Percentiles rank a stretch among this genome's conserved stretches.
Conservation (phyloP, 345 rosid genomes). For the Moringa oleifera region DNA sequence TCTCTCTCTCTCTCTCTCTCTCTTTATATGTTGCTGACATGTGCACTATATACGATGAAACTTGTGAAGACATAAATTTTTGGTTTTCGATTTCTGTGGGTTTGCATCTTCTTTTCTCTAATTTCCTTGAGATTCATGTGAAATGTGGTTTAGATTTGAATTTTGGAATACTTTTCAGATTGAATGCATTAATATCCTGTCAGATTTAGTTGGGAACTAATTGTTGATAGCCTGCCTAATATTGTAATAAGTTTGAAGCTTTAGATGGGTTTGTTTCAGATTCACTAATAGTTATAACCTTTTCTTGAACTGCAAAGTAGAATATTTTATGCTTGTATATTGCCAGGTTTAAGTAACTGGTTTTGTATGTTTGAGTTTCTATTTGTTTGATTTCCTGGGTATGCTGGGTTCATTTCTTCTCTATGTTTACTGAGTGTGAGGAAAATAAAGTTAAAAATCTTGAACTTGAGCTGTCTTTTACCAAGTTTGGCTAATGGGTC, state of each 20-base stretch:
- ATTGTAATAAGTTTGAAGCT: constrained; percentile 1
- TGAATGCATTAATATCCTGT: constrained; percentile 10
- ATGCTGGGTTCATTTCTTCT: not conserved
- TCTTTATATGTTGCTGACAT: constrained; percentile 1
- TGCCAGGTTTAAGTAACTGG: not conserved
- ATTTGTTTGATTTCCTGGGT: not conserved
- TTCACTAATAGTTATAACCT: not conserved
- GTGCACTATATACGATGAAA: not conserved
- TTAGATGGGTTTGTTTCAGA: constrained; percentile 7
- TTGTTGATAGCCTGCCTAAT: not conserved
- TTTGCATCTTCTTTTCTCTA: not conserved
- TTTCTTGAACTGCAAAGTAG: not conserved
- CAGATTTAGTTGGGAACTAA: not conserved
- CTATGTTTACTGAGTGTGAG: not conserved
- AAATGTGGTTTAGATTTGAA: constrained; percentile 11
- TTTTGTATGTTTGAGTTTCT: not conserved
- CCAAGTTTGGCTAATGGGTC: not conserved
- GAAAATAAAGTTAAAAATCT: not conserved
- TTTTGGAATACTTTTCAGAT: not conserved
- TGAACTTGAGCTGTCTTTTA: not conserved
- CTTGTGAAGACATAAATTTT: not conserved
- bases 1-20: constrained; percentile 8
- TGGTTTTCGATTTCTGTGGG: not conserved
- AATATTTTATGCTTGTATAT: not conserved
- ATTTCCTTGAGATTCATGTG: constrained; percentile 2